Percentiles rank a stretch among this genome's conserved stretches.
These are phyloP conservation scores for Blastocystis sp. DNA, from an alignment of 352 stramenopile genomes.

Conservation along the genomic window DNA sequence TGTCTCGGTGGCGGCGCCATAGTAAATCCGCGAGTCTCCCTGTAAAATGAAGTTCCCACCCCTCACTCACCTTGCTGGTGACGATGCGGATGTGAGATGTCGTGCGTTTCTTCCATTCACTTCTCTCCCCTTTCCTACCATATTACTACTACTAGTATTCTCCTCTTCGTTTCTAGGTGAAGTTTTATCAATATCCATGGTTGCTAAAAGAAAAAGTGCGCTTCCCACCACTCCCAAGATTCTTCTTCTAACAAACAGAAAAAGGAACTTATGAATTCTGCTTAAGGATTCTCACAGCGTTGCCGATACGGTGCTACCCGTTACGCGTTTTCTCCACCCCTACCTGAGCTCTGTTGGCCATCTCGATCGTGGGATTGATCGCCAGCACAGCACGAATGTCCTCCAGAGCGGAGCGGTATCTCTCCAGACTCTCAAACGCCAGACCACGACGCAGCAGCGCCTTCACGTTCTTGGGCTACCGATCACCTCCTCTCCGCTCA, in stretches of 20 bases:
- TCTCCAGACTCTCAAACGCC: conserved; percentile 73
- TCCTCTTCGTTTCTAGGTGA: conserved; percentile 11
- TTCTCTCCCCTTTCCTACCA: not conserved
- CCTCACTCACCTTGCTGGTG: conserved; percentile 3
- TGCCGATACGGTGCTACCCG: conserved; percentile 73
- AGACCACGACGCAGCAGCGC: conserved; percentile 74
- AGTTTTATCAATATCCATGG: conserved; percentile 15
- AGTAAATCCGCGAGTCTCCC: conserved; percentile 37
- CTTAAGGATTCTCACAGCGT: conserved; percentile 75
- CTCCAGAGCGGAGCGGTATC: conserved; percentile 65
- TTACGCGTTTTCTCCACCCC: conserved; percentile 57
- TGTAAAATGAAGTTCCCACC: not conserved
- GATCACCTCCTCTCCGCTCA: not conserved
- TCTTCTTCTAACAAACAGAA: not conserved
- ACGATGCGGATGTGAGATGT: conserved; percentile 31
- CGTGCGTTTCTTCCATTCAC: not conserved
- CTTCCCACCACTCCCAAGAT: not conserved
- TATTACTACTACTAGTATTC: not conserved
- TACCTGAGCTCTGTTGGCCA: conserved; percentile 60
- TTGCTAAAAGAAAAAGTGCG: not conserved
- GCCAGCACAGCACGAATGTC: conserved; percentile 73
- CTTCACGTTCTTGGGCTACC: conserved; percentile 74
- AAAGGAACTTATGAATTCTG: conserved; percentile 57
- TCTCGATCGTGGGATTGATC: conserved; percentile 75
- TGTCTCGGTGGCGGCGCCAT: conserved; percentile 23